Conservation (phyloP, 805 yeast species). For the Candida taoyuanica region DNA sequence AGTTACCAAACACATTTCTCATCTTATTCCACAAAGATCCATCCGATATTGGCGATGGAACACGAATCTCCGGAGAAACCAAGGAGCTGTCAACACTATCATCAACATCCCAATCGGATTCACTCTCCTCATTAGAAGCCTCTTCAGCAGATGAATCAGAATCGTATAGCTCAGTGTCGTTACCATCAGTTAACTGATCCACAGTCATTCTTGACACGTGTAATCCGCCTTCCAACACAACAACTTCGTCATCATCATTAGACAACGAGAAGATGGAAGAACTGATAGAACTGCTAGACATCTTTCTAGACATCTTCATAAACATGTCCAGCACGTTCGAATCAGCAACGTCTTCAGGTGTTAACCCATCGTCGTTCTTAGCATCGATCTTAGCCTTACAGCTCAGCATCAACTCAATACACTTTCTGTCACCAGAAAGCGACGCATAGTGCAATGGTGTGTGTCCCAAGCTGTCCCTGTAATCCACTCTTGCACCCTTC, state of each 20-base stretch:
- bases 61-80: no score
- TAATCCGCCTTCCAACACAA: conserved; percentile 23
- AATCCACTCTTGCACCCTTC: conserved; percentile 63
- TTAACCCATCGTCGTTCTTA: conserved; percentile 47
- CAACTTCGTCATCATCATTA: conserved; percentile 28
- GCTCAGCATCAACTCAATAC: conserved; percentile 55
- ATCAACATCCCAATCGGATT: conserved; percentile 18
- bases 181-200: conserved; percentile 27
- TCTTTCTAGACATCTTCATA: conserved; percentile 24
- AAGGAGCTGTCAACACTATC: no score
- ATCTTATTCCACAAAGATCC: conserved; percentile 35
- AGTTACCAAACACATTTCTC: conserved; percentile 27
- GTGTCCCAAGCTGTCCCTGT: conserved; percentile 72
- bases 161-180: conserved; percentile 21
- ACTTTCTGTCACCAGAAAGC: conserved; percentile 63
- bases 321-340: conserved; percentile 30
- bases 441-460: conserved; percentile 89
- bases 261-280: conserved; percentile 28
- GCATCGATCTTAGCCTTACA: conserved; percentile 58
- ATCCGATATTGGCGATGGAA: no score
- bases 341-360: conserved; percentile 39
- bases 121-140: conserved; percentile 28
- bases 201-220: conserved; percentile 34
- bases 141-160: conserved; percentile 21
- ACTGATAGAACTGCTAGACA: conserved; percentile 23